Percentiles rank a stretch among this genome's conserved stretches.
Conservation (phyloP, 257 asterid genomes). For the Lavandula angustifolia region DNA sequence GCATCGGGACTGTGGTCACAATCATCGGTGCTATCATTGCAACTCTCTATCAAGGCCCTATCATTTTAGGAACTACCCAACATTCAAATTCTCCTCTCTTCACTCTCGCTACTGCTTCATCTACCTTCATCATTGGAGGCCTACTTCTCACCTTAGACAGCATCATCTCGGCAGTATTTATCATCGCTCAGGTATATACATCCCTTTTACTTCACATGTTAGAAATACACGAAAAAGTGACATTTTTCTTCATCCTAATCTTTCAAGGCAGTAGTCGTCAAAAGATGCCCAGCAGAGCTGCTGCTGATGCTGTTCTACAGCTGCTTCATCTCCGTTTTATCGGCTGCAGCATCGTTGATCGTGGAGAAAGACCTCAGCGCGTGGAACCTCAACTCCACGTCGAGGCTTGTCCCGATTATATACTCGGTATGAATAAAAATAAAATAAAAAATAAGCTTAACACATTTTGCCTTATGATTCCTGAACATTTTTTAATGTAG, state of each 20-base stretch:
- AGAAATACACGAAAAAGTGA: background rate
- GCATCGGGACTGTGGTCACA: conserved; percentile 51
- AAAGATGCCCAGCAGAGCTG: conserved; percentile 60
- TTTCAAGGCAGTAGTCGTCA: conserved; percentile 58
- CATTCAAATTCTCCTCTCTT: background rate
- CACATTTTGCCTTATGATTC: no score
- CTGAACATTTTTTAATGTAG: conserved; percentile 29
- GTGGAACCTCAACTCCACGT: conserved; percentile 52
- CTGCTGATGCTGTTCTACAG: conserved; percentile 68
- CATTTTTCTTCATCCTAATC: no score
- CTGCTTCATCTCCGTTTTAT: conserved; percentile 49
- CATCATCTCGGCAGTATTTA: conserved; percentile 44
- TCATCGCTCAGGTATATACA: conserved; percentile 54
- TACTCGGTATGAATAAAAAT: conserved; percentile 48
- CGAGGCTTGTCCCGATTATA: conserved; percentile 53
- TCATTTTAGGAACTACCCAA: conserved; percentile 32
- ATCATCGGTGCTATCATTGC: conserved; percentile 54
- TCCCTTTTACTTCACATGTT: no score
- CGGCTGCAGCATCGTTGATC: conserved; percentile 45
- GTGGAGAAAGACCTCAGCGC: conserved; percentile 43
- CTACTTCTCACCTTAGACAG: conserved; percentile 48
- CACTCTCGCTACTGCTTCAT: conserved; percentile 35
- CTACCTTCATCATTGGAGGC: conserved; percentile 66
- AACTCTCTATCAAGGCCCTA: conserved; percentile 62
- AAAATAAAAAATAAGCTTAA: no score